Conservation (phyloP, 2,329 filamentous ascomycete genomes). For the Paecilomyces dactylethromorphus region DNA sequence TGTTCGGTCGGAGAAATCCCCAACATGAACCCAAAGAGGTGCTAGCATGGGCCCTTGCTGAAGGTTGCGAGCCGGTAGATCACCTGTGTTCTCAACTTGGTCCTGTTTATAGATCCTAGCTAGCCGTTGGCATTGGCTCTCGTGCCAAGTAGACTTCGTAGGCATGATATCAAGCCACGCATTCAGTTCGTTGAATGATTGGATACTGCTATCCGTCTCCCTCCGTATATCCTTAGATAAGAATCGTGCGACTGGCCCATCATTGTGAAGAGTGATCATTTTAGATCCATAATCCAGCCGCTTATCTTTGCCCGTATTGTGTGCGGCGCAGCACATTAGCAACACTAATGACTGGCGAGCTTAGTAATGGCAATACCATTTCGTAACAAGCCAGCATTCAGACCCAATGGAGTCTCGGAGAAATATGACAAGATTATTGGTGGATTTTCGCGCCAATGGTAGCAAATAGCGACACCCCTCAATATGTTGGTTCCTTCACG, state of each 20-base stretch:
- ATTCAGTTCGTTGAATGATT: neutral
- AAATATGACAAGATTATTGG: neutral
- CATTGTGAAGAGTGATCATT: neutral
- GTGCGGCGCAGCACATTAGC: neutral
- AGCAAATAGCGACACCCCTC: neutral
- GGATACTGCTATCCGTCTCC: neutral
- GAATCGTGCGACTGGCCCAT: neutral
- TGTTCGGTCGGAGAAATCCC: neutral
- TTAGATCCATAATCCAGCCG: neutral
- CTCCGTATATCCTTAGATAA: neutral
- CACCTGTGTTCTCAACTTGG: neutral
- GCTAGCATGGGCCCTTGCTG: neutral
- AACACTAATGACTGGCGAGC: neutral
- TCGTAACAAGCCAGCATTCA: neutral
- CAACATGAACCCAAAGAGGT: neutral
- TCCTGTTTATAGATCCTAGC: neutral
- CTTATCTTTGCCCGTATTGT: neutral
- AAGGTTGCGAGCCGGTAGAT: neutral
- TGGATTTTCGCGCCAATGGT: neutral
- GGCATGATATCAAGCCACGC: neutral
- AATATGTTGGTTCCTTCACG: neutral
- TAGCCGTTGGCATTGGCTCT: neutral
- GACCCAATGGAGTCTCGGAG: neutral
- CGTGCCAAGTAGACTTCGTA: neutral
- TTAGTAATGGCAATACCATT: neutral